Evolutionary conservation across 2,329 filamentous ascomycete genomes (phyloP).

Genomic region (Cercospora beticola): DNA sequence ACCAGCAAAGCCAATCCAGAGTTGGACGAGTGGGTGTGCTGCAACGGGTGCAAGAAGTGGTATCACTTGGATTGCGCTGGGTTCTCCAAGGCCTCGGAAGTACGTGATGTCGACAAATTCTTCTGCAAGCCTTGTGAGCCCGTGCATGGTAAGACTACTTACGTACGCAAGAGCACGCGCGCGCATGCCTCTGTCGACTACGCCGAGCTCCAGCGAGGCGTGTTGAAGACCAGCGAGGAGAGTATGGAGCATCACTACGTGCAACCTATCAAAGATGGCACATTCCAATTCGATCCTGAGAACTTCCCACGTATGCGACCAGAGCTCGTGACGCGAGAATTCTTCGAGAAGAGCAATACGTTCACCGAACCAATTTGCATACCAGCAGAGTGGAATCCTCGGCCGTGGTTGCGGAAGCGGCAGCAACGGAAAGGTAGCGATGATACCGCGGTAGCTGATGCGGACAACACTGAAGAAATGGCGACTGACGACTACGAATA

Average conservation of each 20-base stretch:
- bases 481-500: conserved; percentile 47
- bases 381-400: conserved; percentile 60
- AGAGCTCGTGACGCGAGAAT: conserved; percentile 62
- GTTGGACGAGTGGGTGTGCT: conserved; percentile 64
- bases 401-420: conserved; percentile 41
- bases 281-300: conserved; percentile 60
- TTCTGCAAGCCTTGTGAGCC: conserved; percentile 62
- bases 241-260: conserved; percentile 68
- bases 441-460: conserved; percentile 28
- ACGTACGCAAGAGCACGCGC: conserved; percentile 64
- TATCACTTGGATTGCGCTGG: conserved; percentile 67
- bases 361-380: conserved; percentile 68
- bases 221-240: conserved; percentile 64
- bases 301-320: conserved; percentile 64
- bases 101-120: conserved; percentile 67
- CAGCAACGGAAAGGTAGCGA: conserved; percentile 11
- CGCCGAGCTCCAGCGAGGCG: conserved; percentile 64
- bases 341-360: conserved; percentile 61
- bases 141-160: conserved; percentile 62
- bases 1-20: conserved; percentile 49
- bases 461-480: conserved; percentile 31
- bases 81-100: conserved; percentile 63
- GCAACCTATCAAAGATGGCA: conserved; percentile 64
- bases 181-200: conserved; percentile 68
- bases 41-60: conserved; percentile 68